Evolutionary conservation across 2,329 filamentous ascomycete species (phyloP).

Genomic region (Fusarium newnesense): DNA sequence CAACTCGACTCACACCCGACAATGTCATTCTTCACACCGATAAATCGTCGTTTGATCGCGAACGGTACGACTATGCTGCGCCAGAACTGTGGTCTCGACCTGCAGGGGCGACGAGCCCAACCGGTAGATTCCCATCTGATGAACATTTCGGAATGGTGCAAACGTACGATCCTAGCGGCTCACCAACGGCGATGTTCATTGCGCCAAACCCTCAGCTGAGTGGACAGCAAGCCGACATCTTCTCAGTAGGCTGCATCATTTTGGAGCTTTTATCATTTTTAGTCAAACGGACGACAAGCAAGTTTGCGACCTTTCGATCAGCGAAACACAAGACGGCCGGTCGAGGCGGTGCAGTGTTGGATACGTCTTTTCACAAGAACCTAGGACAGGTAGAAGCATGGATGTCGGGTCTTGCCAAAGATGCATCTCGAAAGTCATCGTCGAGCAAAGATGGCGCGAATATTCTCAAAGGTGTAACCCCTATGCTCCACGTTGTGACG

Average conservation of each 20-base stretch:
- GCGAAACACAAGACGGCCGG: constrained; percentile 70
- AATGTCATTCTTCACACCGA: constrained; percentile 55
- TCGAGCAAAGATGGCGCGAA: constrained; percentile 53
- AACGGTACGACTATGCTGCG: constrained; percentile 77
- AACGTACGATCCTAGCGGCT: constrained; percentile 36
- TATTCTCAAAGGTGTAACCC: constrained; percentile 62
- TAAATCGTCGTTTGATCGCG: constrained; percentile 68
- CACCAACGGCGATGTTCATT: constrained; percentile 49
- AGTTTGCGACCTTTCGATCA: constrained; percentile 74
- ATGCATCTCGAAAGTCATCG: constrained; percentile 61
- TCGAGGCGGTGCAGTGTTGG: constrained; percentile 69
- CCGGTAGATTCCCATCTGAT: constrained; percentile 50
- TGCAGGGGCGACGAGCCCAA: constrained; percentile 48
- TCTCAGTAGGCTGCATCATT: constrained; percentile 77
- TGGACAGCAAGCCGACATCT: constrained; percentile 73
- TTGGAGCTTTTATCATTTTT: constrained; percentile 77
- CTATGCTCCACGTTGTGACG: constrained; percentile 63
- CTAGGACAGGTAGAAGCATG: constrained; percentile 74
- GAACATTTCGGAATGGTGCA: constrained; percentile 53
- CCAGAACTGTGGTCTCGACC: constrained; percentile 71
- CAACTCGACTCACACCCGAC: constrained; percentile 60
- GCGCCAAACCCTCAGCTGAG: constrained; percentile 58
- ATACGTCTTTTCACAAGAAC: constrained; percentile 79
- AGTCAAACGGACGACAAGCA: constrained; percentile 72
- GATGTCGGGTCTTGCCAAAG: constrained; percentile 70